Evolutionary conservation across 1,284 basidiomycete genomes (phyloP).

Genomic region (Megacollybia platyphylla): DNA sequence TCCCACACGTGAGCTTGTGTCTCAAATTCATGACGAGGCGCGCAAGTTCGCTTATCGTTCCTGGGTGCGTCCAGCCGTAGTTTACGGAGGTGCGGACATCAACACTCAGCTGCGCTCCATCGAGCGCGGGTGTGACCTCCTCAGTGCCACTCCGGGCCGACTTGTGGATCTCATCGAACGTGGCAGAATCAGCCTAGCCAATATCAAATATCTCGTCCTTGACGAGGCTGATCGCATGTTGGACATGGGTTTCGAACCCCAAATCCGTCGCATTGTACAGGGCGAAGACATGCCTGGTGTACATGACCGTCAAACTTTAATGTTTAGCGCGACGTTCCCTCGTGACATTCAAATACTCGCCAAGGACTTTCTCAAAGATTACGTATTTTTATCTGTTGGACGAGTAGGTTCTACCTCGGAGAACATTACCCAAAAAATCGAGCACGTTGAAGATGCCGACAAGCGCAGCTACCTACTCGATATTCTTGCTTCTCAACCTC

Average conservation of each 20-base stretch:
- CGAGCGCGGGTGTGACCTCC: constrained; percentile 94
- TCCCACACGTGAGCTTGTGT: constrained; percentile 96
- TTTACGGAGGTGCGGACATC: constrained; percentile 99
- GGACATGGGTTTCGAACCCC: constrained; percentile 99
- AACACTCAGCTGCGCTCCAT: constrained; percentile 88
- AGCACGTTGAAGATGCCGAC: constrained; percentile 96
- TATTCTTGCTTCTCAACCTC: constrained; percentile 68
- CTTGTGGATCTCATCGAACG: constrained; percentile 98
- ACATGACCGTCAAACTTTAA: constrained; percentile 91
- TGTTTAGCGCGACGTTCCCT: constrained; percentile 99
- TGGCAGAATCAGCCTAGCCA: constrained; percentile 90
- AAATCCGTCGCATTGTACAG: constrained; percentile 96
- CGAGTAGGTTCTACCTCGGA: constrained; percentile 98
- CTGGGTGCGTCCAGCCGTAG: constrained; percentile 97
- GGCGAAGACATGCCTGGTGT: constrained; percentile 97
- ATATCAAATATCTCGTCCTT: constrained; percentile 95
- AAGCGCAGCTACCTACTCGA: constrained; percentile 96
- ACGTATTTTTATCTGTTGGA: constrained; percentile 97
- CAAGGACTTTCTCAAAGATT: constrained; percentile 91
- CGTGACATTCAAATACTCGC: constrained; percentile 98
- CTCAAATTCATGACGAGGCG: constrained; percentile 98
- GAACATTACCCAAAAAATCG: constrained; percentile 99
- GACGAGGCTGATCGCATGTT: constrained; percentile 99
- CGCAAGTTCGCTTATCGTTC: constrained; percentile 99
- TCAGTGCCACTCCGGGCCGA: constrained; percentile 97